A percentile compares a stretch with the other conserved stretches of the same genome.
Conservation (phyloP, 345 rosid species). For the Brassica napus region Da-Ae NC_063446.1:12094501-12095000, state of each 20-base stretch:
- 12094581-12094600: conserved; percentile 33
- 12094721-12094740: conserved; percentile 17
- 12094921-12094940: background rate
- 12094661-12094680: conserved; percentile 35
- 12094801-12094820: background rate
- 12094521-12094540: background rate
- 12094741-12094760: background rate
- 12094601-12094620: conserved; percentile 33
- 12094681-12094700: conserved; percentile 20
- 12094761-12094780: conserved; percentile 3
- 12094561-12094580: conserved; percentile 18
- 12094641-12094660: conserved; percentile 41
- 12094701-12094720: conserved; percentile 20
- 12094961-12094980: background rate
- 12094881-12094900: background rate
- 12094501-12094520: background rate
- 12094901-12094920: background rate
- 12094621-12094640: conserved; percentile 42
- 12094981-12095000: background rate
- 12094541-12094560: background rate
- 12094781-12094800: background rate
- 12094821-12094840: background rate
- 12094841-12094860: background rate
- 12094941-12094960: background rate
- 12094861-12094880: background rate